Evolutionary conservation across 148 eudicot genomes (phyloP).

Genomic region (Linanthus parryae): DNA sequence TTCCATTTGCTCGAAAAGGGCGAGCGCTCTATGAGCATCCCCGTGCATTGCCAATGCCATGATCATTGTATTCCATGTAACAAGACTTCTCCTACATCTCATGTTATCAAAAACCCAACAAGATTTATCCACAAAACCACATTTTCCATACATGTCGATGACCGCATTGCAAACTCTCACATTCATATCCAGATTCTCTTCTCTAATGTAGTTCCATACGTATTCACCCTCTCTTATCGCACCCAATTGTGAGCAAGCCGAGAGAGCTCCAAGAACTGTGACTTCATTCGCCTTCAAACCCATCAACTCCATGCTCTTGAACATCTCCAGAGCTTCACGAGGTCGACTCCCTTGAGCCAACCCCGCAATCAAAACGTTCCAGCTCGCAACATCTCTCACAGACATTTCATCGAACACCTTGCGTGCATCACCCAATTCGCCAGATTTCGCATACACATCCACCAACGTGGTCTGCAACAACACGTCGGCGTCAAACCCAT

Average conservation of each 20-base stretch:
- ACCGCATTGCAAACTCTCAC: constrained; percentile 68
- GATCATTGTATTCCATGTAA: constrained; percentile 83
- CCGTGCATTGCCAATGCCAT: constrained; percentile 79
- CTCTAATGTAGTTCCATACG: constrained; percentile 31
- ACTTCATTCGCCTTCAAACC: constrained; percentile 52
- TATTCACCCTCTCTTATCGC: constrained; percentile 52
- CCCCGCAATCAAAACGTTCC: constrained; percentile 79
- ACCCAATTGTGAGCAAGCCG: constrained; percentile 79
- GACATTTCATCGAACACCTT: constrained; percentile 71
- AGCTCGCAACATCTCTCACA: constrained; percentile 49
- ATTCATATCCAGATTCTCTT: constrained; percentile 29
- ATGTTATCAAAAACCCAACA: constrained; percentile 39
- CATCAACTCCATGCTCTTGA: constrained; percentile 21
- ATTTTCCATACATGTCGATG: constrained; percentile 78
- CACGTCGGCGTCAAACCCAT: constrained; percentile 45
- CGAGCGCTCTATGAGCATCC: constrained; percentile 44
- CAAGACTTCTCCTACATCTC: constrained; percentile 44
- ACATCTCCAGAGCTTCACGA: constrained; percentile 45
- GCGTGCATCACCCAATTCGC: constrained; percentile 43
- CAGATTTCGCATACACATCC: constrained; percentile 60
- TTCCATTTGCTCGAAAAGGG: constrained; percentile 50
- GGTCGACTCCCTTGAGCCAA: constrained; percentile 66
- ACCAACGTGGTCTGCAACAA: constrained; percentile 58
- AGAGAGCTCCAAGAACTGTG: constrained; percentile 64
- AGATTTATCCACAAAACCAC: constrained; percentile 67